A percentile compares a stretch with the other conserved stretches of the same genome.
Conservation (phyloP, 768 basidiomycete genomes). For the Leccinum broughii region DNA sequence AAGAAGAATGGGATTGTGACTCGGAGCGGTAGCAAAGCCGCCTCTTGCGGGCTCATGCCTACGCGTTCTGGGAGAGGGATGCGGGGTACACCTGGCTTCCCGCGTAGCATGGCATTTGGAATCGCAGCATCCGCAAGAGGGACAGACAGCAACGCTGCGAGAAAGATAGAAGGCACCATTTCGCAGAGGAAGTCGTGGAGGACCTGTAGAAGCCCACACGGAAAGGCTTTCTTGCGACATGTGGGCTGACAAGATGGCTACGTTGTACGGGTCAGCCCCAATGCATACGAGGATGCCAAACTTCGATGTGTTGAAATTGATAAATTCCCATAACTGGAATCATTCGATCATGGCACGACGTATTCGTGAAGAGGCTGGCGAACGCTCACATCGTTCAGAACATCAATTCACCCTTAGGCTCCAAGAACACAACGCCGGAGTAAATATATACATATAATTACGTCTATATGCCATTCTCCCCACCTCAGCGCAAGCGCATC, state of each 20-base stretch:
- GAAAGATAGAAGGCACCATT: neutral
- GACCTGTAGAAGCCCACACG: neutral
- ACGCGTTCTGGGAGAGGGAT: constrained; percentile 13
- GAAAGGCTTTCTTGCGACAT: neutral
- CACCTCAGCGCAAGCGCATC: neutral
- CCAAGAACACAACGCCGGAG: neutral
- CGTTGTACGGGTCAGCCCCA: neutral
- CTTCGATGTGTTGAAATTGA: neutral
- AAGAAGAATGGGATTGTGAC: constrained; percentile 31
- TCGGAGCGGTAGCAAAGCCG: constrained; percentile 23
- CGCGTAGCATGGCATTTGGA: constrained; percentile 26
- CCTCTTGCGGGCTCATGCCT: constrained; percentile 23
- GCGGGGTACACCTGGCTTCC: constrained; percentile 15
- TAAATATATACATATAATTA: neutral
- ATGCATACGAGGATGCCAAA: neutral
- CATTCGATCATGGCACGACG: neutral
- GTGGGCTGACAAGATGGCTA: neutral
- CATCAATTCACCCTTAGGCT: neutral
- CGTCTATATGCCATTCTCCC: neutral
- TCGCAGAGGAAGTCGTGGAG: neutral
- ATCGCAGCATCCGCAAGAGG: constrained; percentile 22
- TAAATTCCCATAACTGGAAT: neutral
- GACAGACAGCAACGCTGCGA: constrained; percentile 14
- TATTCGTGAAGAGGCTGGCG: neutral
- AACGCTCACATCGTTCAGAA: neutral